Evolutionary conservation across 2,329 filamentous ascomycete species (phyloP).

Genomic region (Drechslera avenae): DNA sequence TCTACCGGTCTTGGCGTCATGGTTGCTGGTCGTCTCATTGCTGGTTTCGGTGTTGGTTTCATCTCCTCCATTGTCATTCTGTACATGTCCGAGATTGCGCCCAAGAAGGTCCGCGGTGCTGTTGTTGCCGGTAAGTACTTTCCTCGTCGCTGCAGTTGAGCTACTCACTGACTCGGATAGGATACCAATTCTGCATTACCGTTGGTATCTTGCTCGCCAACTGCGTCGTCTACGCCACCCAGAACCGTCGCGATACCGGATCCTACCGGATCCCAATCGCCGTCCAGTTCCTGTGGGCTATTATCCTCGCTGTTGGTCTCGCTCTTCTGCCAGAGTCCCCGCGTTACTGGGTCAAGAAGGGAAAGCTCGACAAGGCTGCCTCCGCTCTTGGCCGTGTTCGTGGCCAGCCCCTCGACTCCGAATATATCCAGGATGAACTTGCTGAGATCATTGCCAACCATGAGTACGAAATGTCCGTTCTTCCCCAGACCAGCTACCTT

Average conservation of each 20-base stretch:
- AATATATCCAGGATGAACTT: constrained; percentile 79
- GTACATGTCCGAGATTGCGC: constrained; percentile 85
- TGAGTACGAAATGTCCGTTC: constrained; percentile 75
- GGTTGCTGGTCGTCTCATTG: constrained; percentile 73
- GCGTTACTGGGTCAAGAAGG: constrained; percentile 84
- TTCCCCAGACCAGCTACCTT: constrained; percentile 43
- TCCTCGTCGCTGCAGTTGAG: background rate
- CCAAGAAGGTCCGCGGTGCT: constrained; percentile 73
- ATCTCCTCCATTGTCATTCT: constrained; percentile 66
- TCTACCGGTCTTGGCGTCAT: constrained; percentile 67
- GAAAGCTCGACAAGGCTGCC: constrained; percentile 68
- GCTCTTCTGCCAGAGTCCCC: constrained; percentile 83
- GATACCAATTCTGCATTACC: constrained; percentile 82
- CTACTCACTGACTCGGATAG: background rate
- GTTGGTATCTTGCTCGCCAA: constrained; percentile 78
- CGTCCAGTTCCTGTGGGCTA: constrained; percentile 80
- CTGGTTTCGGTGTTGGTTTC: constrained; percentile 74
- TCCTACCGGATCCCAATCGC: constrained; percentile 79
- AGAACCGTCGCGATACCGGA: constrained; percentile 66
- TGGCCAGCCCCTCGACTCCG: constrained; percentile 73
- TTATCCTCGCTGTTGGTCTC: constrained; percentile 75
- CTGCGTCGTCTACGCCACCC: constrained; percentile 74
- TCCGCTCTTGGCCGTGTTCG: constrained; percentile 70
- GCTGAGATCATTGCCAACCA: constrained; percentile 91
- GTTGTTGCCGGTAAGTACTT: constrained; percentile 61